phyloP scores from a whole-genome alignment of 2,329 filamentous ascomycete species.

The Harringtonia aguacate region DNA sequence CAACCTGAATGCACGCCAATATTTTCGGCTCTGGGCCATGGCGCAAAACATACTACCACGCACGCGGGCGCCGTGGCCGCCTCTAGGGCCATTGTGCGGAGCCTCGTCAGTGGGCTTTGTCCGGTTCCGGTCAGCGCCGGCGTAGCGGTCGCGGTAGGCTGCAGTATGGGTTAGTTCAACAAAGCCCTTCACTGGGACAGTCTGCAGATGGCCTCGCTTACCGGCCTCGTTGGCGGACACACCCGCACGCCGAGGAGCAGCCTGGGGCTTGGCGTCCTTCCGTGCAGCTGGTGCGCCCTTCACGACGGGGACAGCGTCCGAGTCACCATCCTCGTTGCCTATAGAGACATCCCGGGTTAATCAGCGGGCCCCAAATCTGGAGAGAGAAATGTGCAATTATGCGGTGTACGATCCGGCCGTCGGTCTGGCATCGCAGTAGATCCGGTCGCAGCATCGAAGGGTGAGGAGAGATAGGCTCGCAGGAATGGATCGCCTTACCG shows the following conservation, averaged over 20 bases:
- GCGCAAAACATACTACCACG: conserved; percentile 38
- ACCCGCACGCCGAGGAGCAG: conserved; percentile 39
- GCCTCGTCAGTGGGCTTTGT: conserved; percentile 64
- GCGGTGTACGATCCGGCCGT: no score
- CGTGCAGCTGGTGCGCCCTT: conserved; percentile 78
- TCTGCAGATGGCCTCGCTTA: conserved; percentile 38
- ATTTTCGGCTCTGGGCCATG: neutral
- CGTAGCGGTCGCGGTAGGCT: conserved; percentile 87
- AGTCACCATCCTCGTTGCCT: conserved; percentile 55
- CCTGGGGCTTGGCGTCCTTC: conserved; percentile 70
- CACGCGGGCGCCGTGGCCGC: conserved; percentile 52
- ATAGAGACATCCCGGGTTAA: conserved; percentile 10
- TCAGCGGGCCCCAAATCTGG: no score
- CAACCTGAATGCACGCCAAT: neutral
- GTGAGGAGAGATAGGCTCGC: no score
- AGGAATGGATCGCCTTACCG: conserved; percentile 69
- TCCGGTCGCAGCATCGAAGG: no score
- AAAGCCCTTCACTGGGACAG: neutral
- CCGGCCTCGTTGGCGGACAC: conserved; percentile 76
- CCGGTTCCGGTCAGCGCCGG: conserved; percentile 74
- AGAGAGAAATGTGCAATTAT: no score
- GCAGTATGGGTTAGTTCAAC: conserved; percentile 1
- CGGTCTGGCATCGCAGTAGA: no score
- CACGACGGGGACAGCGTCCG: conserved; percentile 76
- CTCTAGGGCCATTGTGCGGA: conserved; percentile 43